Percentiles rank a stretch among this genome's conserved stretches.
phyloP scores from a whole-genome alignment of 1,284 basidiomycete genomes.

The Exsudoporus floridanus region DNA sequence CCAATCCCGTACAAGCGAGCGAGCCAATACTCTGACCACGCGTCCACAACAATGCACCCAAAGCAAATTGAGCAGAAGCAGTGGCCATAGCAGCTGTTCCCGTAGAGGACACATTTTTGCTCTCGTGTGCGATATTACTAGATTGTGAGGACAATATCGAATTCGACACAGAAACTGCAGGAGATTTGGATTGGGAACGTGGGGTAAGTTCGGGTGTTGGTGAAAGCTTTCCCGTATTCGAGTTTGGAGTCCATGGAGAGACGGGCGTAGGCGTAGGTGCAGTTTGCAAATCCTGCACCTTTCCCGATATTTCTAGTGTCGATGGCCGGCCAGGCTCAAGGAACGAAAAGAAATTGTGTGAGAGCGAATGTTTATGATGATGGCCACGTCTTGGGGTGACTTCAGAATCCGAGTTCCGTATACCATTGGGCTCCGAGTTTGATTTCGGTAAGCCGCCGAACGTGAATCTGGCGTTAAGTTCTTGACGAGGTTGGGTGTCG shows the following conservation, averaged over 20 bases:
- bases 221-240: constrained; percentile 8
- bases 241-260: constrained; percentile 24
- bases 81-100: constrained; percentile 31
- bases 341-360: constrained; percentile 92
- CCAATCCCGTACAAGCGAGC: constrained; percentile 84
- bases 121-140: neutral
- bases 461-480: constrained; percentile 28
- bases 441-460: constrained; percentile 35
- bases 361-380: constrained; percentile 91
- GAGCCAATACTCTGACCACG: constrained; percentile 89
- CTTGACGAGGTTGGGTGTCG: constrained; percentile 5
- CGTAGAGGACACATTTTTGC: constrained; percentile 15
- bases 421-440: constrained; percentile 22
- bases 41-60: constrained; percentile 82
- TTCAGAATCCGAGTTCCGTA: constrained; percentile 4
- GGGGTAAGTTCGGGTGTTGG: constrained; percentile 9
- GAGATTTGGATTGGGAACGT: constrained; percentile 29
- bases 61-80: constrained; percentile 48
- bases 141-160: constrained; percentile 6
- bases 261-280: constrained; percentile 26
- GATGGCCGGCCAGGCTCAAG: constrained; percentile 56
- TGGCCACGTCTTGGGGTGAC: constrained; percentile 61
- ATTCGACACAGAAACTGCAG: constrained; percentile 12
- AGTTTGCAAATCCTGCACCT: constrained; percentile 15
- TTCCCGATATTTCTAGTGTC: constrained; percentile 2